Evolutionary conservation across 192 early-diverging fungal genomes (phyloP), one percentile per base, ranked within the genome.

Genomic region (Linnemannia hyalina): DNA sequence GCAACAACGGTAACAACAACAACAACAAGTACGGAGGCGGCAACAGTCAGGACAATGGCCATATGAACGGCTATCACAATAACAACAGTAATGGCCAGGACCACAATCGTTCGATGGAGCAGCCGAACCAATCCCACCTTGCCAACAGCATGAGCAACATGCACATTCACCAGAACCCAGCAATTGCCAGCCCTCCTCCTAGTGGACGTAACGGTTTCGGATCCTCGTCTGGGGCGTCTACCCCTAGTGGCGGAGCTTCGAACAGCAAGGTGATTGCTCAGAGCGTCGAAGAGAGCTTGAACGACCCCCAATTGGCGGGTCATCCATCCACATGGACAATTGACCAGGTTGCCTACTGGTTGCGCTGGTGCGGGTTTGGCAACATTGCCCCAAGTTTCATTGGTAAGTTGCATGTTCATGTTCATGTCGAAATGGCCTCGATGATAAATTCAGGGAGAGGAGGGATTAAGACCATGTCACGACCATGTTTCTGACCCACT

Each of bases 301-400:
- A 54, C 38, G 52, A 78, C 32, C 77, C 77, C 29, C 68, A 83
- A 32, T 47, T 83, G 69, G 76, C 77, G 15, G 36, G 69, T 18
- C 88, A 81, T 44, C 91, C 92, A 5, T 74, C 80, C 26, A 57
- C 57, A 6, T 94, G 93, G 93, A 68, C 88, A 44, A 88, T 90
- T 11, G 71, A 89, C 32, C 84, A 93, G 54, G 93, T 94, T 36
- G 89, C 88, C 26, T 76, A 76, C 15, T 94, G 93, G 93, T 73
- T 94, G 29, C 86, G 80, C n/a, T 76, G 73, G 41, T 88, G 87
- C 16, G 93, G 93, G 7, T 88, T 92, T 40, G 89, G 55, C 1
- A 74, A 74, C 9, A 85, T 89, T 29, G 82, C 77, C 8, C 74
- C 83, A 6, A 89, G 89, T 49, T 93, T 93, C 79, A 76, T 90